These are phyloP conservation scores for Mucor circinelloides DNA, from an alignment of 371 early-diverging fungal genomes.

Conservation along the genomic window DNA sequence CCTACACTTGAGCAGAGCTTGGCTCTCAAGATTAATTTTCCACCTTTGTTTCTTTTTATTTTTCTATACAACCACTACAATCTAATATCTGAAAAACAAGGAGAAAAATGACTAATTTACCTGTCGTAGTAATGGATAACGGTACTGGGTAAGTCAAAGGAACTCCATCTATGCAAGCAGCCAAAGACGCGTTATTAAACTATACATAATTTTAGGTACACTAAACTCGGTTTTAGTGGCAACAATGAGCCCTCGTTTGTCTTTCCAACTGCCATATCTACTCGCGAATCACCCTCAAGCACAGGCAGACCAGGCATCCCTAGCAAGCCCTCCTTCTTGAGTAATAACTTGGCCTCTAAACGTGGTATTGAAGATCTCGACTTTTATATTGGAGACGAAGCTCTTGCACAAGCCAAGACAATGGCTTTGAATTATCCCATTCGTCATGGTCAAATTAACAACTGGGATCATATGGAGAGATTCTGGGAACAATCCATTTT, in stretches of 20 bases:
- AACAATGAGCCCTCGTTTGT: slow-evolving; percentile 96
- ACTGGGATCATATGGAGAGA: slow-evolving; percentile 94
- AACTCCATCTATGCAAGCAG: neutral
- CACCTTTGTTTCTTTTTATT: neutral
- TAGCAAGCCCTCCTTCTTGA: slow-evolving; percentile 62
- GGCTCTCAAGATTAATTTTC: neutral
- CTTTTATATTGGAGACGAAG: slow-evolving; percentile 97
- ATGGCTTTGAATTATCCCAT: slow-evolving; percentile 87
- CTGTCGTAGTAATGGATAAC: slow-evolving; percentile 92
- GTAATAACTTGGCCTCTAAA: slow-evolving; percentile 86
- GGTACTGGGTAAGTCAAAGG: slow-evolving; percentile 82
- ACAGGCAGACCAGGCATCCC: slow-evolving; percentile 62
- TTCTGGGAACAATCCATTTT: slow-evolving; percentile 97
- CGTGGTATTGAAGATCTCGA: slow-evolving; percentile 97
- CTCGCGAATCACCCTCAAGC: slow-evolving; percentile 61
- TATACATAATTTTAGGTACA: slow-evolving; percentile 66
- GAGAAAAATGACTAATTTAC: slow-evolving; percentile 53
- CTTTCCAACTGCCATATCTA: slow-evolving; percentile 92
- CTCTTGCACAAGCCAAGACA: slow-evolving; percentile 83
- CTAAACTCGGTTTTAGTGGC: slow-evolving; percentile 98
- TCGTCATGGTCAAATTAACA: slow-evolving; percentile 88
- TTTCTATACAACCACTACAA: neutral
- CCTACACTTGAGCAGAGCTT: neutral
- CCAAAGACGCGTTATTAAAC: neutral
- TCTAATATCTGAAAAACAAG: neutral